phyloP scores from a whole-genome alignment of 1,284 basidiomycete species.

The Cutaneotrichosporon arboriforme region DNA sequence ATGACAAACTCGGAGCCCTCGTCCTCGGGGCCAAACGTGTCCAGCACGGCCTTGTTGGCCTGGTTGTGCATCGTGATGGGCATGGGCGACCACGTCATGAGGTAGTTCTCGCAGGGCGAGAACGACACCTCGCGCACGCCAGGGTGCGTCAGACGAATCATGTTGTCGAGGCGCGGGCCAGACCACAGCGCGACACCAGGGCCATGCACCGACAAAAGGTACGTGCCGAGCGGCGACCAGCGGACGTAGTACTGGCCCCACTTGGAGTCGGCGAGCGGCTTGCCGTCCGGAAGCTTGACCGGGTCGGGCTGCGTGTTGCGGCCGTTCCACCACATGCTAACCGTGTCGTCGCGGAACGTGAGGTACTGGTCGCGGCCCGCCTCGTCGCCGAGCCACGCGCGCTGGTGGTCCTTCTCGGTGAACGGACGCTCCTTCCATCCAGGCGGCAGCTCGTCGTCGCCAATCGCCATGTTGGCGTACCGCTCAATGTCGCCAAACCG shows the following conservation, averaged over 20 bases:
- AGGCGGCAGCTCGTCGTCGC: constrained; percentile 61
- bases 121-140: constrained; percentile 95
- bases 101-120: constrained; percentile 92
- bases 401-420: constrained; percentile 84
- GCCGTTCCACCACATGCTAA: constrained; percentile 89
- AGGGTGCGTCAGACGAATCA: constrained; percentile 81
- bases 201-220: constrained; percentile 86
- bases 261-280: constrained; percentile 51
- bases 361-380: constrained; percentile 94
- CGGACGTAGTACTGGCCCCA: constrained; percentile 98
- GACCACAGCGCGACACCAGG: constrained; percentile 97
- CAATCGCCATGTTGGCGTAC: constrained; percentile 73
- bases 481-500: constrained; percentile 89
- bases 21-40: constrained; percentile 67
- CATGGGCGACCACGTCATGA: constrained; percentile 97
- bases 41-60: constrained; percentile 50
- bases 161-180: constrained; percentile 54
- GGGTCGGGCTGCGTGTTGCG: constrained; percentile 81
- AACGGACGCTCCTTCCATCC: constrained; percentile 66
- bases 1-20: constrained; percentile 96
- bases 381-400: constrained; percentile 88
- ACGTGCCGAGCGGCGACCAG: constrained; percentile 96
- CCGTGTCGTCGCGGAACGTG: constrained; percentile 87
- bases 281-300: constrained; percentile 55
- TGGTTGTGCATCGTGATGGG: constrained; percentile 79